phyloP scores from a whole-genome alignment of 805 yeast species.

The Vanderwaltozyma yarrowii region DNA sequence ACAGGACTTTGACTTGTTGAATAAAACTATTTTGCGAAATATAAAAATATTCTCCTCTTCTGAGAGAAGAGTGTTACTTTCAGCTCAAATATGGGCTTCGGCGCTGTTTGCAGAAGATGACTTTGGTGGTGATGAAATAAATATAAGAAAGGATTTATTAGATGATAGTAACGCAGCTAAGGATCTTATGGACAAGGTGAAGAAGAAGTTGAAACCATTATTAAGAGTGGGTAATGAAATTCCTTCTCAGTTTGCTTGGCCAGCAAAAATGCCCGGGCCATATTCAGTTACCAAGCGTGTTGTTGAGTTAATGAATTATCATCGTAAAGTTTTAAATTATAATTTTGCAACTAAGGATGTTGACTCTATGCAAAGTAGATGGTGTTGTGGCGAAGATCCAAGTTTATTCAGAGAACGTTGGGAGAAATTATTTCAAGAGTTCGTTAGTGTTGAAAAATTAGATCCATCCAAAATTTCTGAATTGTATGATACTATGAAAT shows the following conservation, averaged over 20 bases:
- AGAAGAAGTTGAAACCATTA: conserved; percentile 89
- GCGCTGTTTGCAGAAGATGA: conserved; percentile 65
- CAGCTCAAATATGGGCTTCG: conserved; percentile 79
- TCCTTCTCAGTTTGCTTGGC: conserved; percentile 98
- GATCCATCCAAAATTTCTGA: conserved; percentile 97
- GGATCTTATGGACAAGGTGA: conserved; percentile 94
- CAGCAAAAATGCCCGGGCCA: conserved; percentile 96
- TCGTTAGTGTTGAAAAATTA: conserved; percentile 84
- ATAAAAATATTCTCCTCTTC: conserved; percentile 84
- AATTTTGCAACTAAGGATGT: conserved; percentile 65
- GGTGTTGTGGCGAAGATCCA: conserved; percentile 99
- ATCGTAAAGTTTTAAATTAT: conserved; percentile 69
- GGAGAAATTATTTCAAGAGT: conserved; percentile 93
- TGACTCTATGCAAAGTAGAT: conserved; percentile 54
- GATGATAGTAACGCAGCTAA: conserved; percentile 98
- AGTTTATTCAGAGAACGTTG: conserved; percentile 84
- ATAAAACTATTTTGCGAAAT: conserved; percentile 73
- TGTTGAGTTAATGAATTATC: conserved; percentile 90
- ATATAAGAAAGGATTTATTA: conserved; percentile 77
- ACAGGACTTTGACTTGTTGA: conserved; percentile 79
- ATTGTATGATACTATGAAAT: conserved; percentile 95
- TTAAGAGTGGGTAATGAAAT: conserved; percentile 94
- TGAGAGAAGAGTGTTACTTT: conserved; percentile 87
- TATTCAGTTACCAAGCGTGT: conserved; percentile 88
- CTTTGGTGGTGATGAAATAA: conserved; percentile 66